These are phyloP conservation scores for Rhypophila decipiens DNA, from an alignment of 495 filamentous ascomycete genomes.

Conservation along the genomic window DNA sequence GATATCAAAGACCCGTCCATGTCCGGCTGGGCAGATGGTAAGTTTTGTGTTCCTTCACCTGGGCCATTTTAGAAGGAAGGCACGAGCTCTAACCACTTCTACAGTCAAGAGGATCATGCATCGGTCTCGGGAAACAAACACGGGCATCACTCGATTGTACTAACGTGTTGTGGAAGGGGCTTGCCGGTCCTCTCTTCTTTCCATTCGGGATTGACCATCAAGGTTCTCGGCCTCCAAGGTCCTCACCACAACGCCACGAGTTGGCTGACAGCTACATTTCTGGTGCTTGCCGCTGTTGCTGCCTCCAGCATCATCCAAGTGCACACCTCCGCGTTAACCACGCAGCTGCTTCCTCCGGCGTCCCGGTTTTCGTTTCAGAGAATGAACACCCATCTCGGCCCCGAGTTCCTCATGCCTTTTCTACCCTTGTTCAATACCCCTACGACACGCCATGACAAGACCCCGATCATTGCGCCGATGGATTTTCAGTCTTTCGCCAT, in stretches of 20 bases:
- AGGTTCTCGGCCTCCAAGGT: neutral
- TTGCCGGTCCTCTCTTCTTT: no score
- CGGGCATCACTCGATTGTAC: neutral
- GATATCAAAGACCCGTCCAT: neutral
- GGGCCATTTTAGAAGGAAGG: neutral
- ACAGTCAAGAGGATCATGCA: neutral
- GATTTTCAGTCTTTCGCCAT: no score
- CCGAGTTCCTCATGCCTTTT: no score
- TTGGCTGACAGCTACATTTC: neutral
- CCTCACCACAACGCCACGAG: neutral
- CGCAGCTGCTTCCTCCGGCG: no score
- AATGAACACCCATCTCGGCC: no score
- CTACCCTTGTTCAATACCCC: no score
- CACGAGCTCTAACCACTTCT: neutral
- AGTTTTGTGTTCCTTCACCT: constrained; percentile 12
- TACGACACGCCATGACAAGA: no score
- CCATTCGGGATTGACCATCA: neutral
- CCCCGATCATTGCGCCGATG: no score
- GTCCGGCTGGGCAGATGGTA: constrained; percentile 10
- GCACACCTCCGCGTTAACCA: no score
- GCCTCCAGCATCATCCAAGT: no score
- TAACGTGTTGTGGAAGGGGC: no score
- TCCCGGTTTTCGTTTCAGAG: no score
- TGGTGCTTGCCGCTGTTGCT: neutral
- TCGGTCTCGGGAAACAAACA: neutral